These are phyloP conservation scores for Candida sp. DNA, from an alignment of 1,139 yeast species.

Conservation along the genomic window DNA sequence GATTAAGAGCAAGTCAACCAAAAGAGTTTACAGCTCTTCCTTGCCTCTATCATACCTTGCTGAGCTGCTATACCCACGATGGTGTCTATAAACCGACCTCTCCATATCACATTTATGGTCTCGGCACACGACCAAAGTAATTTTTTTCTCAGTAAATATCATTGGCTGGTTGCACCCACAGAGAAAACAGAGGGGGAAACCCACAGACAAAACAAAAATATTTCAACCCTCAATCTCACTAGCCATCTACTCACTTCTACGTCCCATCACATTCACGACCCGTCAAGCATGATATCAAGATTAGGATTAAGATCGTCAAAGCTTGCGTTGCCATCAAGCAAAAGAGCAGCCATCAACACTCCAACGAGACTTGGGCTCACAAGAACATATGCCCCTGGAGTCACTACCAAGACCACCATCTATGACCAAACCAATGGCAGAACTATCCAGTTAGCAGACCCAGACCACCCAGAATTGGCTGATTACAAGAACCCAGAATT, in stretches of 20 bases:
- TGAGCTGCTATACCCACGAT: no score
- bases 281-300: conserved; percentile 29
- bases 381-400: conserved; percentile 36
- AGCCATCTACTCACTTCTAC: not conserved
- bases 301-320: conserved; percentile 23
- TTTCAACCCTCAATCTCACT: not conserved
- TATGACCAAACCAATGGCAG: conserved; percentile 47
- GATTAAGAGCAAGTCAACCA: no score
- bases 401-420: conserved; percentile 29
- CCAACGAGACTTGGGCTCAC: conserved; percentile 5
- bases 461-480: conserved; percentile 47
- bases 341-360: not conserved
- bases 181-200: conserved; percentile 1
- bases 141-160: conserved; percentile 21
- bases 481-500: conserved; percentile 47
- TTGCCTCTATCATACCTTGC: not conserved
- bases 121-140: conserved; percentile 3
- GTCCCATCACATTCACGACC: not conserved
- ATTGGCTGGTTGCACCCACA: conserved; percentile 22
- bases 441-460: conserved; percentile 47
- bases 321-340: conserved; percentile 10
- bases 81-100: no score
- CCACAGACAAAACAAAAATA: not conserved
- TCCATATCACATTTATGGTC: not conserved
- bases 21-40: no score